Percentiles rank a stretch among this genome's conserved stretches.
Evolutionary conservation across 2,329 filamentous ascomycete species (phyloP).

Genomic region (Hymenoscyphus occultus): DNA sequence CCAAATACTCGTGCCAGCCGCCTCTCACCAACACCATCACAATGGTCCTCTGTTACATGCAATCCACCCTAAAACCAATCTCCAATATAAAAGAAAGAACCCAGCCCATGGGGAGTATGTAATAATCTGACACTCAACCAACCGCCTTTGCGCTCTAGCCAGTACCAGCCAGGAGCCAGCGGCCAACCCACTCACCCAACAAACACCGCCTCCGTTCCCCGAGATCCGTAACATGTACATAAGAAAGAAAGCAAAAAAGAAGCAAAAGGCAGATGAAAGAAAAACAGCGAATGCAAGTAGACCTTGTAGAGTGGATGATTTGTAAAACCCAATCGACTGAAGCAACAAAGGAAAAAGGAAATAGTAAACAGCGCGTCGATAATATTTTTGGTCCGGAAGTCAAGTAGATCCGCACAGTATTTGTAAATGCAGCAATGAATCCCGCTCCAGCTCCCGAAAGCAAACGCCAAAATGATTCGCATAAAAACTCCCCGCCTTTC

Average conservation of each 20-base stretch:
- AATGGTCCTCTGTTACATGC: background rate
- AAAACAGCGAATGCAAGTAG: background rate
- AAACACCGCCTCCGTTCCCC: background rate
- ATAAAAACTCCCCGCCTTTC: conserved; percentile 4
- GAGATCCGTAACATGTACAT: conserved; percentile 17
- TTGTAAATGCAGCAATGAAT: conserved; percentile 30
- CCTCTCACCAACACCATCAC: background rate
- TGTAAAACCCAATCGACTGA: background rate
- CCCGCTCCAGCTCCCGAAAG: conserved; percentile 12
- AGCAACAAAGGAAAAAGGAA: conserved; percentile 12
- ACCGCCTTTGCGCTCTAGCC: conserved; percentile 1
- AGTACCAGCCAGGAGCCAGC: background rate
- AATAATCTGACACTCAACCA: conserved; percentile 10
- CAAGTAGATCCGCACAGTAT: conserved; percentile 11
- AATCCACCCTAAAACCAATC: conserved; percentile 12
- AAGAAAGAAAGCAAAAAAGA: conserved; percentile 18
- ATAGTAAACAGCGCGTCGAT: conserved; percentile 9
- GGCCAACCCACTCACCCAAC: background rate
- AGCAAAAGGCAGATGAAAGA: conserved; percentile 5
- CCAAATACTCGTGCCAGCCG: background rate
- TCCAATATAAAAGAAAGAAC: conserved; percentile 12
- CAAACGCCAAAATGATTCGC: conserved; percentile 21
- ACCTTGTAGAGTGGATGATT: conserved; percentile 16
- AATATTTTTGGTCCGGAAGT: conserved; percentile 16
- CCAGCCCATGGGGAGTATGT: conserved; percentile 20